phyloP scores from a whole-genome alignment of 2,329 filamentous ascomycete species.

The Endoconidiophora polonica region DNA sequence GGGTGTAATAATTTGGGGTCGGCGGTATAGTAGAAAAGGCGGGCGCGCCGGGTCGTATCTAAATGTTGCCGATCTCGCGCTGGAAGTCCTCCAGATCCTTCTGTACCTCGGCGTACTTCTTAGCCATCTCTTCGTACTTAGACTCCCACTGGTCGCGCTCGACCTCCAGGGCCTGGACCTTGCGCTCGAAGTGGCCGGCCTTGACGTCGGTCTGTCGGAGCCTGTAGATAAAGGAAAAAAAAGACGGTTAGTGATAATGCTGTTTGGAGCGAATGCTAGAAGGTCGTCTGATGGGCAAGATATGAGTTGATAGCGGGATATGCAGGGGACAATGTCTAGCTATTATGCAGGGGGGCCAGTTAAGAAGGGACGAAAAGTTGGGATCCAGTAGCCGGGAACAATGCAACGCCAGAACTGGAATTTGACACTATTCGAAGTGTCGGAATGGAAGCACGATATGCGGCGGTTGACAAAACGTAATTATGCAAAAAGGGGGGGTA shows the following conservation, averaged over 20 bases:
- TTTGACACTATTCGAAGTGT: background rate
- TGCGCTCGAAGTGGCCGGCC: constrained; percentile 97
- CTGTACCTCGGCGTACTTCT: constrained; percentile 70
- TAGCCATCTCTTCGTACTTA: constrained; percentile 95
- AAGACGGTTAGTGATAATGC: background rate
- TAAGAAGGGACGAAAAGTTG: background rate
- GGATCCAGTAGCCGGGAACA: background rate
- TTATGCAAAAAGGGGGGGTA: background rate
- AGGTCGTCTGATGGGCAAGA: background rate
- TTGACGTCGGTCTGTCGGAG: constrained; percentile 98
- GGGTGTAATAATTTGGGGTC: background rate
- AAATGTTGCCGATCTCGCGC: constrained; percentile 85
- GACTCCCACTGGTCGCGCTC: constrained; percentile 87
- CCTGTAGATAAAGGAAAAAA: constrained; percentile 30
- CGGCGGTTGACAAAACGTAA: background rate
- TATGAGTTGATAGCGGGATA: background rate
- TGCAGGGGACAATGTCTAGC: constrained; percentile 3
- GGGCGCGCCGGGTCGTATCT: constrained; percentile 22
- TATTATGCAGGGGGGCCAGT: background rate
- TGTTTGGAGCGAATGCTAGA: background rate
- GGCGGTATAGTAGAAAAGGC: background rate
- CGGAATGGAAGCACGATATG: too few species aligned
- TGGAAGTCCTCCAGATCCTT: constrained; percentile 88
- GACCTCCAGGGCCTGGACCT: constrained; percentile 89
- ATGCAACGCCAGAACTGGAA: background rate